phyloP scores from a whole-genome alignment of 305 asterid species.

The Coffea humblotiana region DNA sequence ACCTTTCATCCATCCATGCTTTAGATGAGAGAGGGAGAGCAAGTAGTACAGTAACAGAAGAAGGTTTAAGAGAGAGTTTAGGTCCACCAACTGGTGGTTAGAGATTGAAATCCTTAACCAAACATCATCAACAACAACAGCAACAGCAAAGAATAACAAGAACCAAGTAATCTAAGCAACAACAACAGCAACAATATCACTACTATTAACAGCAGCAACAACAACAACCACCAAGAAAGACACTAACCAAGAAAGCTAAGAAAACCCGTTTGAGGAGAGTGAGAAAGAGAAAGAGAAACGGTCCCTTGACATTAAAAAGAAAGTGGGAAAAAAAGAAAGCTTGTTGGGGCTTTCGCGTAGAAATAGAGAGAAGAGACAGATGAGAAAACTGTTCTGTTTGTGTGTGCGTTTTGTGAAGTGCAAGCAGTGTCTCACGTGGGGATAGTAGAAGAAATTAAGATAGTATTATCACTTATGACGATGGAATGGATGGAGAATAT shows the following conservation, averaged over 20 bases:
- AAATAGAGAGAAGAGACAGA: constrained; percentile 34
- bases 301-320: constrained; percentile 26
- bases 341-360: constrained; percentile 39
- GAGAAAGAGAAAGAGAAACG: constrained; percentile 23
- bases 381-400: constrained; percentile 16
- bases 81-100: constrained; percentile 99
- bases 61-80: constrained; percentile 71
- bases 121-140: constrained; percentile 60
- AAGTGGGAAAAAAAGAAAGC: constrained; percentile 20
- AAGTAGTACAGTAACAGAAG: not conserved
- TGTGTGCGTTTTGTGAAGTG: constrained; percentile 18
- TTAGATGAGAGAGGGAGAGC: constrained; percentile 33
- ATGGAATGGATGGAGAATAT: constrained; percentile 30
- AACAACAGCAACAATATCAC: constrained; percentile 27
- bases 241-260: constrained; percentile 26
- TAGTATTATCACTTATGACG: constrained; percentile 33
- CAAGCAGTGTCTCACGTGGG: constrained; percentile 66
- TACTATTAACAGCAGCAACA: constrained; percentile 25
- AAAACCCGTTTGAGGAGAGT: constrained; percentile 19
- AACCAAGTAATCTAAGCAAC: constrained; percentile 41
- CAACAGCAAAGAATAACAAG: constrained; percentile 33
- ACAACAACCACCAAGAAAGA: constrained; percentile 26
- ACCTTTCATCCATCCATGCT: constrained; percentile 30
- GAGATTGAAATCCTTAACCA: constrained; percentile 92
- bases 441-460: constrained; percentile 27